These are phyloP conservation scores for Aspergillus fumigatiaffinis DNA, from an alignment of 2,329 filamentous ascomycete genomes.

Conservation along the genomic window DNA sequence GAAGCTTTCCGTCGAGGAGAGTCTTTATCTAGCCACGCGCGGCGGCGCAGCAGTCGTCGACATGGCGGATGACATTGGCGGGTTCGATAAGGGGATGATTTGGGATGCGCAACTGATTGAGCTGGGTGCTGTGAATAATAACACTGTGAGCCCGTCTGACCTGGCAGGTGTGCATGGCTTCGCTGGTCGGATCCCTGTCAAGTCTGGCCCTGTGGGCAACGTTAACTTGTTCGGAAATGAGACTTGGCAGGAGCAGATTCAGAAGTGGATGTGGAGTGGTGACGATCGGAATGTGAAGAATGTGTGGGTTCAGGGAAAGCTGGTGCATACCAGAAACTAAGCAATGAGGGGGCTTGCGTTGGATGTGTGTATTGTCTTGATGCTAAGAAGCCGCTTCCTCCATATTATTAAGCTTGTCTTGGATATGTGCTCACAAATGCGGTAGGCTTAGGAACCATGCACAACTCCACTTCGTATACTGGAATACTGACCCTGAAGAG, in stretches of 20 bases:
- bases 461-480: too few relatives aligned
- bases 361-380: too few relatives aligned
- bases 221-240: conserved; percentile 93
- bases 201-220: conserved; percentile 31
- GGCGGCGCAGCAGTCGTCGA: conserved; percentile 82
- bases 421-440: too few relatives aligned
- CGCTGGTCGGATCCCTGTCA: too few relatives aligned
- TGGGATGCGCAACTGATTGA: conserved; percentile 86
- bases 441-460: too few relatives aligned
- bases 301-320: conserved; percentile 82
- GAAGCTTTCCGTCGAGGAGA: conserved; percentile 81
- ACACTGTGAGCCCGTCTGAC: conserved; percentile 41
- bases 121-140: conserved; percentile 42
- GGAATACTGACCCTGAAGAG: too few relatives aligned
- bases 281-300: conserved; percentile 85
- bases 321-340: conserved; percentile 59
- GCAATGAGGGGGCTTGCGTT: too few relatives aligned
- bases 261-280: conserved; percentile 92
- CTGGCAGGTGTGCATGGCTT: too few relatives aligned
- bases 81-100: conserved; percentile 79
- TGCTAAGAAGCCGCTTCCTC: too few relatives aligned
- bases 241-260: conserved; percentile 76
- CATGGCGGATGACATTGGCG: conserved; percentile 68
- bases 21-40: conserved; percentile 78
- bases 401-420: too few relatives aligned